Evolutionary conservation across 176 grass and related monocot genomes (phyloP), one percentile per base, ranked within the genome.

Genomic region (Carex littledalei): DNA sequence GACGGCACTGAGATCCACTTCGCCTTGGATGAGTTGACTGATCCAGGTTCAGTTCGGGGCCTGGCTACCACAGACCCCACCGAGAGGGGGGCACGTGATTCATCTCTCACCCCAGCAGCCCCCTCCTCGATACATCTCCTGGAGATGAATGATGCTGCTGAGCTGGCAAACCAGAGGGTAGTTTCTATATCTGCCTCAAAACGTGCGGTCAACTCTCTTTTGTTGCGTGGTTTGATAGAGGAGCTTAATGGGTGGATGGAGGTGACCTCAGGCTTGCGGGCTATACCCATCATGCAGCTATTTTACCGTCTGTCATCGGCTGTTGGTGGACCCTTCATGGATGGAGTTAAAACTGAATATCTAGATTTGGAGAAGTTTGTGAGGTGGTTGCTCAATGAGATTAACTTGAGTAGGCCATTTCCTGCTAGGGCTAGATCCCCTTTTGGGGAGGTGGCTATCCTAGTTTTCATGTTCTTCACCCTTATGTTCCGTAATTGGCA

Each of bases 401-500:
- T 98, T 81, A 93, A 98, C 55, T 80, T 94, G 84, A 94, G 85
- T 43, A 94, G 88, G 90, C 91, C 86, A 47, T 98, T 98, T 86
- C 91, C 91, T 87, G 92, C 88, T 22, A 93, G 87, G 87, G 73
- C 85, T 24, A 93, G 93, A 60, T 94, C 86, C 65, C 81, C 88
- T 81, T 94, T 98, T 86, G 92, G 95, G 26, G 95, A 98, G 89
- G 92, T 94, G 77, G 86, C 83, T 9, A 98, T 98, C 76, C 95
- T 98, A 86, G 85, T 98, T 88, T 98, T 98, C 88, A 98, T 98
- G 95, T 98, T 94, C 69, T 94, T 98, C 85, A 98, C 95, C 32
- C 86, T 98, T 41, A 98, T 98, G 95, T 93, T 98, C 73, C 95
- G 95, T 84, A 98, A 94, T 54, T 98, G 95, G 95, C 95, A 98